Base-by-base conservation (phyloP, 768 basidiomycete species). In the Wakefieldia striispora region DNA sequence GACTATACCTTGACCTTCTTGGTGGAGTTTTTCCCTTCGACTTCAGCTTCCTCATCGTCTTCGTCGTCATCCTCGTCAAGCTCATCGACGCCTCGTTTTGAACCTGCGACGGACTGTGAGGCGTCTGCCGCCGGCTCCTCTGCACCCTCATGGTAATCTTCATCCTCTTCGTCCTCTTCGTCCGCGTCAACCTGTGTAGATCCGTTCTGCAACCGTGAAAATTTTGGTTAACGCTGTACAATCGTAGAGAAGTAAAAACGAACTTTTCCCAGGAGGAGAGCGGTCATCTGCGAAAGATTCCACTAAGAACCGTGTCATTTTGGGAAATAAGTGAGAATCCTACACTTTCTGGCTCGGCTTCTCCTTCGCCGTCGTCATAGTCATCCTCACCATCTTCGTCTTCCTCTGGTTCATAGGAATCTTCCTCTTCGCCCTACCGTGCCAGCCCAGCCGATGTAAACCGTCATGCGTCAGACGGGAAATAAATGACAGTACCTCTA, bases 1-100 rank as follows among this genome's bases (percentile, higher is more conserved):
- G 31, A 44, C 42, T 54, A 65, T 39, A 67, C 67, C 46, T 40
- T 69, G 12, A 45, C 55, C 43, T 67, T 67, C 49, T 67, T 67
- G 8, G 51, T 5, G 11, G 27, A 50, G 11, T 17, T 51, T 47
- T 53, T 36, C 9, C 33, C 55, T 19, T 51, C 55, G 0, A 1
- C 35, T 19, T 43, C 58, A 3, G 26, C 26, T 35, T 49, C 47
- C 2, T 38, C 55, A 0, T 44, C 58, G 0, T 51, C 53, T 2
- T 53, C 64, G 0, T 58, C 66, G 20, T 52, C 50, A 4, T 20
- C 54, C 11, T 54, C 59, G 6, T 26, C 17, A 29, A 67, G 55
- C 8, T 63, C 66, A 16, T 61, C 61, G 12, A 10, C 66, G 2
- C 52, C 37, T 21, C 66, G 65, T 47, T 67, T 67, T 24, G 58